Evolutionary conservation across 768 basidiomycete genomes (phyloP), one percentile per base, ranked within the genome.

Genomic region (Mycena haematopus): DNA sequence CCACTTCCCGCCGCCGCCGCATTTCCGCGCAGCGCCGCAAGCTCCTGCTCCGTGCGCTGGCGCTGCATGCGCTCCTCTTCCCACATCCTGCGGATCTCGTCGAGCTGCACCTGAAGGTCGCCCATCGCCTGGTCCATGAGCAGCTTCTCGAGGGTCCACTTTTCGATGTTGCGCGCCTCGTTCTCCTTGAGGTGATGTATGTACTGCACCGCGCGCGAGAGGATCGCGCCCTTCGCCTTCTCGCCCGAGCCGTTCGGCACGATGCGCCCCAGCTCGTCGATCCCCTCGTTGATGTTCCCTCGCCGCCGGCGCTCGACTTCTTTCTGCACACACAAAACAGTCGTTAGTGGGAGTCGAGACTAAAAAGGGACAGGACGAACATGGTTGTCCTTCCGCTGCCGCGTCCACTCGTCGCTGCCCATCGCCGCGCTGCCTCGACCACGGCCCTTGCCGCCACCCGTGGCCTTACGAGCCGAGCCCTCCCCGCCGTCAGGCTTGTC

Each of bases 221-320:
- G 87, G 65, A 98, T 91, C 3, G 91, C 91, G 22, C 94, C 93
- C 72, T 99, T 97, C 56, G 91, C 89, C 70, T 91, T 92, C 73
- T 94, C 92, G 33, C 92, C 92, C 0, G 91, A 88, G 27, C 89
- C 91, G 67, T 89, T 91, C 3, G 96, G 96, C 11, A 98, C 89
- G 68, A 96, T 92, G 0, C 89, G 85, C 0, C 91, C 90, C 17
- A 99, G 88, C 69, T 92, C 91, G 71, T 92, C 94, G 78, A 99
- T 97, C 0, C 95, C 96, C 65, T 96, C 92, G 76, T 96, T 97
- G 77, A 99, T 98, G 68, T 95, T 95, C n/a, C 95, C 95, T 47
- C 96, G 84, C 56, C 96, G 89, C 42, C 94, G 87, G 56, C 96
- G 91, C 75, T 99, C 96, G 15, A 99, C 95, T 79, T 98, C 95